phyloP scores from a whole-genome alignment of 2,329 filamentous ascomycete species.

The Ciborinia camelliae region DNA sequence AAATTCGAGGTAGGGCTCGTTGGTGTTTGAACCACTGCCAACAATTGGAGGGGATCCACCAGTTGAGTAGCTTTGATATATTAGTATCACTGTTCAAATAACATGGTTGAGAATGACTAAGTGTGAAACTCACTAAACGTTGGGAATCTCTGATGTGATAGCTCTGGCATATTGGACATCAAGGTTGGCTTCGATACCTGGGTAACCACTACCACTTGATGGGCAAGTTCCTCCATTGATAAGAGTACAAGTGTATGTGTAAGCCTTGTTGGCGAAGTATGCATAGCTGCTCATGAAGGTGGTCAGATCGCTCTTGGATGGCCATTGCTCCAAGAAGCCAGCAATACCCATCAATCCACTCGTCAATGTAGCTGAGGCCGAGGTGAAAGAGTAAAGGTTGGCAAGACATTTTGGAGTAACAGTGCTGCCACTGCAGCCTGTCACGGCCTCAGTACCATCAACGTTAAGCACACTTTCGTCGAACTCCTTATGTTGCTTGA shows the following conservation, averaged over 20 bases:
- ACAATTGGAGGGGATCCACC: constrained; percentile 55
- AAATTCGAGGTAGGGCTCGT: constrained; percentile 67
- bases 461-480: constrained; percentile 19
- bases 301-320: constrained; percentile 31
- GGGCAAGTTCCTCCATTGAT: constrained; percentile 37
- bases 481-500: constrained; percentile 21
- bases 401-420: constrained; percentile 35
- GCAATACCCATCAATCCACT: constrained; percentile 33
- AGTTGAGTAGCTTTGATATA: constrained; percentile 45
- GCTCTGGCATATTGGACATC: constrained; percentile 56
- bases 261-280: constrained; percentile 27
- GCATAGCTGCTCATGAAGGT: constrained; percentile 33
- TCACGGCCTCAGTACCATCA: constrained; percentile 26
- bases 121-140: constrained; percentile 40
- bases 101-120: neutral
- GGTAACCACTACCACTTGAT: constrained; percentile 22
- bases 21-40: constrained; percentile 47
- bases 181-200: constrained; percentile 52
- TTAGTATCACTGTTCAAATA: neutral
- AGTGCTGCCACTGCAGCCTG: constrained; percentile 30
- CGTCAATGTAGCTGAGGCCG: constrained; percentile 23
- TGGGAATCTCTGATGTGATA: constrained; percentile 52
- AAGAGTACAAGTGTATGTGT: constrained; percentile 38
- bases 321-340: constrained; percentile 34
- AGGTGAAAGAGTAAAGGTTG: constrained; percentile 34